Conservation (phyloP, 1,139 yeast genomes). For the Kodamaea sp. region DNA sequence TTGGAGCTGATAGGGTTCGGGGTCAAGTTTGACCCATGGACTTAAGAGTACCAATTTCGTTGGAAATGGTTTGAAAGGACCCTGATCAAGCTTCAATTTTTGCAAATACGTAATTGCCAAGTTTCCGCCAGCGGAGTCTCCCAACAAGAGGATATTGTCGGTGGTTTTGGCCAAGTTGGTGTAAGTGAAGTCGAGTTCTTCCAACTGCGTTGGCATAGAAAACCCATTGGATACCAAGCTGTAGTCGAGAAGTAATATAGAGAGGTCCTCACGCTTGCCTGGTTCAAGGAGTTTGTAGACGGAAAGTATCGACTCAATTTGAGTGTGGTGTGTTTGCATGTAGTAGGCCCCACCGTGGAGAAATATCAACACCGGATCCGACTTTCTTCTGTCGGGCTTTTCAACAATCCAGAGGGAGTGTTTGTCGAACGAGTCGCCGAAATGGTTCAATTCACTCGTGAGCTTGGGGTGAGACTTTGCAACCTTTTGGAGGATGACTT, state of each 20-base stretch:
- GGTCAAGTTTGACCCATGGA: slow-evolving; percentile 40
- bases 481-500: too few species aligned
- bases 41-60: slow-evolving; percentile 33
- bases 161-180: slow-evolving; percentile 28
- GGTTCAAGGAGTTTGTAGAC: slow-evolving; percentile 33
- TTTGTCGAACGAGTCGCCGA: slow-evolving; percentile 35
- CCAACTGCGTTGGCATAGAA: slow-evolving; percentile 36
- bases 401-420: slow-evolving; percentile 41
- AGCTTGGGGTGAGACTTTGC: slow-evolving; percentile 2
- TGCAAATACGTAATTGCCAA: slow-evolving; percentile 32
- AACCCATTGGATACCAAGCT: slow-evolving; percentile 34
- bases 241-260: slow-evolving; percentile 42
- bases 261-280: slow-evolving; percentile 24
- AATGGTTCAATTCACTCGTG: slow-evolving; percentile 23
- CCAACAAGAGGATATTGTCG: slow-evolving; percentile 34
- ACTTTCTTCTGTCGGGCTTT: slow-evolving; percentile 21
- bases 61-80: slow-evolving; percentile 26
- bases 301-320: slow-evolving; percentile 31
- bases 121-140: slow-evolving; percentile 49
- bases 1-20: slow-evolving; percentile 14
- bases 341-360: slow-evolving; percentile 49
- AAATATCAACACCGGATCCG: slow-evolving; percentile 40
- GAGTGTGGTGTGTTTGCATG: slow-evolving; percentile 35
- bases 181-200: slow-evolving; percentile 36
- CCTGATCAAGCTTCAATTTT: slow-evolving; percentile 19